A percentile compares a stretch with the other conserved stretches of the same genome.
phyloP scores from a whole-genome alignment of 345 rosid genomes.

The Schrenkiella parvula region DNA sequence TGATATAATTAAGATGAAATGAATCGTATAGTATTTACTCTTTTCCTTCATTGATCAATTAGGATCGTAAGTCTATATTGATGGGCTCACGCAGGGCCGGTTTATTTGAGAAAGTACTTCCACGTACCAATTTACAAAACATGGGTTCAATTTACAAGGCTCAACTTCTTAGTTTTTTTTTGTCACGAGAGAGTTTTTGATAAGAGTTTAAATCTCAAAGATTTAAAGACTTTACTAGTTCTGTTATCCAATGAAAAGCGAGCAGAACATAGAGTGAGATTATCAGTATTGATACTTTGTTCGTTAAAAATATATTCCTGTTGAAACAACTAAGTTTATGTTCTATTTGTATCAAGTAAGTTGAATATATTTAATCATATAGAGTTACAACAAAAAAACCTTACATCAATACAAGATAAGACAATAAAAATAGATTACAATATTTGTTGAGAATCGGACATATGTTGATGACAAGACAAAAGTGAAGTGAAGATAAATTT shows the following conservation, averaged over 20 bases:
- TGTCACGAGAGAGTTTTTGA: background rate
- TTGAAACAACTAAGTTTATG: background rate
- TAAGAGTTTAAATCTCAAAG: background rate
- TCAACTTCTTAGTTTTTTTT: background rate
- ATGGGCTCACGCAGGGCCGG: background rate
- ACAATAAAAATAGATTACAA: background rate
- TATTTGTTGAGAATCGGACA: background rate
- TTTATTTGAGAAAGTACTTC: background rate
- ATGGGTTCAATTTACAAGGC: background rate
- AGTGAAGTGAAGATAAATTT: slow-evolving; percentile 5
- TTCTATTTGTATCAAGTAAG: background rate
- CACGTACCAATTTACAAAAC: background rate
- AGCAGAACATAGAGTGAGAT: background rate
- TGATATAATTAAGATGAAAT: no score
- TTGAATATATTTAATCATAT: slow-evolving; percentile 12
- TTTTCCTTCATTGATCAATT: no score
- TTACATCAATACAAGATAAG: background rate
- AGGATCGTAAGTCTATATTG: no score
- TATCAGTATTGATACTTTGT: background rate
- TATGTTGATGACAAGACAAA: slow-evolving; percentile 20
- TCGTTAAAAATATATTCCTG: background rate
- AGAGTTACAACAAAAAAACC: background rate
- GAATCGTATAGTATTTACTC: no score
- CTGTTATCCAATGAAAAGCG: background rate
- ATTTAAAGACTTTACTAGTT: background rate